These are phyloP conservation scores for Cutaneotrichosporon sp. DNA, from an alignment of 1,284 basidiomycete species.

Conservation along the genomic window DNA sequence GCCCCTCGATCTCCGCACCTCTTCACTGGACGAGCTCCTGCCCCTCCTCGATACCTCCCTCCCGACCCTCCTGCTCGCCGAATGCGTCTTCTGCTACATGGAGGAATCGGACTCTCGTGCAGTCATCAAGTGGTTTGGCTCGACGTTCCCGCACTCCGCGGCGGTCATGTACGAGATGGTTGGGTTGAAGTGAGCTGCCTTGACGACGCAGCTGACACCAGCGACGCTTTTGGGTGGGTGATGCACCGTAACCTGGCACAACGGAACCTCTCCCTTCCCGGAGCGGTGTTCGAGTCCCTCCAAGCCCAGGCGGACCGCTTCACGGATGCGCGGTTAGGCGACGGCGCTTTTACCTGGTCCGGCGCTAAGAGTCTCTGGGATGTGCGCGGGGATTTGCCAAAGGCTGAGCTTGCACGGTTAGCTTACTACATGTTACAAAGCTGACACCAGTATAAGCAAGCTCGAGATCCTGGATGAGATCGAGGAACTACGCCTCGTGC, in stretches of 20 bases:
- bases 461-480: slow-evolving; percentile 86
- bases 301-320: slow-evolving; percentile 67
- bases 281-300: slow-evolving; percentile 64
- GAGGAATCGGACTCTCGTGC: slow-evolving; percentile 60
- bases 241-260: slow-evolving; percentile 83
- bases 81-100: slow-evolving; percentile 93
- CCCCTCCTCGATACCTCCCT: slow-evolving; percentile 62
- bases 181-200: slow-evolving; percentile 58
- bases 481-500: slow-evolving; percentile 83
- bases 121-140: slow-evolving; percentile 72
- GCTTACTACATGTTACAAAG: slow-evolving; percentile 18
- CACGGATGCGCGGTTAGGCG: slow-evolving; percentile 34
- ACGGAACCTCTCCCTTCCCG: slow-evolving; percentile 71
- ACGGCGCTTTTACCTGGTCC: slow-evolving; percentile 59
- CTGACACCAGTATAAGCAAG: slow-evolving; percentile 62
- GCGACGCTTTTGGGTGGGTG: slow-evolving; percentile 77
- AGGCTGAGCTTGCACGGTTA: slow-evolving; percentile 65
- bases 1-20: slow-evolving; percentile 67
- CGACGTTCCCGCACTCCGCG: slow-evolving; percentile 55
- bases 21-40: slow-evolving; percentile 25
- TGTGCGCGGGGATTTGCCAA: slow-evolving; percentile 61
- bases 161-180: slow-evolving; percentile 86
- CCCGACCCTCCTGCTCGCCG: slow-evolving; percentile 80
- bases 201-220: slow-evolving; percentile 17
- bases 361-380: slow-evolving; percentile 66